Base-by-base conservation (phyloP, 2,329 filamentous ascomycete genomes). In the Xylaria sp. region DNA sequence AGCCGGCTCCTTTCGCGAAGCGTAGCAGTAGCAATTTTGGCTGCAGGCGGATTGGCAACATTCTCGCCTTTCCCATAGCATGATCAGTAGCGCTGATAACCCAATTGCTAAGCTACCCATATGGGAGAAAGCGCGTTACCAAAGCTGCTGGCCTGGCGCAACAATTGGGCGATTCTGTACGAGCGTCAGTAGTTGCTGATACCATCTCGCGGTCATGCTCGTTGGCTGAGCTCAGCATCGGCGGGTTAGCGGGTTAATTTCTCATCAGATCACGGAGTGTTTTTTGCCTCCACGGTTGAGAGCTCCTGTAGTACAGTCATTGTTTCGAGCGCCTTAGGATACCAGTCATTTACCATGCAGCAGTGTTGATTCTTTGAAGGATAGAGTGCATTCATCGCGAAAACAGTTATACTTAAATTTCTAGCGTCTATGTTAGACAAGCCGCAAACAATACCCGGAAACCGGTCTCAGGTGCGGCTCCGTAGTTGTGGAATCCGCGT, bases 211-310 rank as follows among this genome's bases (percentile, higher is more conserved):
- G 6, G 27, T 63, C 51, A 27, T 36, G 42, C 5, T 53, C 42
- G 47, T 61, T 65, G 34, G 62, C 62, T 65, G 66, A 64, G 27
- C 62, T 62, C 62, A 65, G 62, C 61, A 62, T 54, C 1, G n/a
- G 19, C 32, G 24, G 24, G 24, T 27, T 27, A 27, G 24, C 57
- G 45, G 45, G 21, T 50, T 68, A 58, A 55, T 65, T 58, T 61
- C 57, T 14, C 39, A 21, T 34, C 12, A 27, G 24, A 50, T 34
- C 24, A 24, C 47, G 19, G 53, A 58, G 27, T 14, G n/a, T 27
- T 2, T 60, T 51, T 36, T 5, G 17, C 47, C 11, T 47, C 32
- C 24, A 63, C 24, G 6, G 24, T 21, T 14, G 11, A 36, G 8
- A 36, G 8, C 8, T 27, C 42, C 6, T 19, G 17, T n/a, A 63